Evolutionary conservation across 805 yeast species (phyloP).

Genomic region (Candida railenensis): DNA sequence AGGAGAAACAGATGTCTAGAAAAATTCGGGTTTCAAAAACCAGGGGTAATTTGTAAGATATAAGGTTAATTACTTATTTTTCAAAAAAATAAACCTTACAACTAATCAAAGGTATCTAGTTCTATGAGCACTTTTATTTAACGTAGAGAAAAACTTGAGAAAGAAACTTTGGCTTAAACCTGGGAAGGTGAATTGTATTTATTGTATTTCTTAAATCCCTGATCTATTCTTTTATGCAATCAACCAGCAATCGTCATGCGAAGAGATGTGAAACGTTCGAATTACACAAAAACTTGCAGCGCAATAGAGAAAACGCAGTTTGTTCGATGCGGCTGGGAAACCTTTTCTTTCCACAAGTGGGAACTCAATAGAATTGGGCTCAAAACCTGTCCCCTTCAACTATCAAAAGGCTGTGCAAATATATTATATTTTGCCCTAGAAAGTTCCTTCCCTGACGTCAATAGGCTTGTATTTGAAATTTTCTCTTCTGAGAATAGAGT

Average conservation of each 20-base stretch:
- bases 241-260: slow-evolving; percentile 2
- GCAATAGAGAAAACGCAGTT: neutral
- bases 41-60: neutral
- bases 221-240: neutral
- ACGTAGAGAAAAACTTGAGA: neutral
- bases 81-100: neutral
- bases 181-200: neutral
- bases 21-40: neutral
- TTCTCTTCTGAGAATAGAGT: no score
- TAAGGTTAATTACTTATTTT: neutral
- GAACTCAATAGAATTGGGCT: neutral
- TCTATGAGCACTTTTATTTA: no score
- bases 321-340: slow-evolving; percentile 4
- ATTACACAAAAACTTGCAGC: neutral
- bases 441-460: neutral
- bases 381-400: neutral
- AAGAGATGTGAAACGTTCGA: slow-evolving; percentile 3
- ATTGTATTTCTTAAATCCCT: neutral
- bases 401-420: neutral
- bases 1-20: neutral
- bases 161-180: neutral
- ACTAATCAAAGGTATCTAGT: no score
- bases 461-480: neutral
- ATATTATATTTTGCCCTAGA: neutral
- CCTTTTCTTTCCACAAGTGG: neutral